These are phyloP conservation scores for Arabidopsis hybrid DNA, from an alignment of 441 rosid genomes.

Conservation along the genomic window DNA sequence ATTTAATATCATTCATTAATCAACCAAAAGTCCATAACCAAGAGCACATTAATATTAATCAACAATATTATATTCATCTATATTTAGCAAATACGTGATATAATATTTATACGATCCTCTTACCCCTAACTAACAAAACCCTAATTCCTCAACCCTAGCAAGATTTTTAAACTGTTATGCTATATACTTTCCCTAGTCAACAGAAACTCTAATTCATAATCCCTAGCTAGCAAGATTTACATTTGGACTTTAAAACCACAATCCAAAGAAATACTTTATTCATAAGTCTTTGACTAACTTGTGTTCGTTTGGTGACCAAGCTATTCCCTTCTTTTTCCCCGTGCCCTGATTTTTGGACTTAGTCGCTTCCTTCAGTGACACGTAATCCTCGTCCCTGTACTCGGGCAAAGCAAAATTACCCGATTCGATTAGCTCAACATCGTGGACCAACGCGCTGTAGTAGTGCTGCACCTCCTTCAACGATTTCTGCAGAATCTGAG, in stretches of 20 bases:
- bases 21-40: neutral
- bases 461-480: slow-evolving; percentile 51
- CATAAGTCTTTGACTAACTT: slow-evolving; percentile 3
- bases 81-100: neutral
- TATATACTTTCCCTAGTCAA: neutral
- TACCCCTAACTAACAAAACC: neutral
- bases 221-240: neutral
- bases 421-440: slow-evolving; percentile 60
- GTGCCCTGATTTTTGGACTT: slow-evolving; percentile 27
- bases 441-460: slow-evolving; percentile 53
- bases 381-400: neutral
- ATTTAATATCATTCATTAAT: neutral
- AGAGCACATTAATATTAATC: neutral
- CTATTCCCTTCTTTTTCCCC: slow-evolving; percentile 63
- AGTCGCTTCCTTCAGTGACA: neutral
- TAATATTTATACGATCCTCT: neutral
- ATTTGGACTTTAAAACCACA: too few species aligned
- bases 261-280: too few species aligned
- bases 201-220: neutral
- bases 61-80: neutral
- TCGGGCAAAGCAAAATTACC: slow-evolving; percentile 34
- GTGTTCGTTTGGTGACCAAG: slow-evolving; percentile 76
- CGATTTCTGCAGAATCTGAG: slow-evolving; percentile 48
- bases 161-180: neutral
- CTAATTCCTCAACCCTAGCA: neutral